Evolutionary conservation across 139 green algal species (phyloP), one percentile per base, ranked within the genome.

Genomic region (Eudorina sp.): DNA sequence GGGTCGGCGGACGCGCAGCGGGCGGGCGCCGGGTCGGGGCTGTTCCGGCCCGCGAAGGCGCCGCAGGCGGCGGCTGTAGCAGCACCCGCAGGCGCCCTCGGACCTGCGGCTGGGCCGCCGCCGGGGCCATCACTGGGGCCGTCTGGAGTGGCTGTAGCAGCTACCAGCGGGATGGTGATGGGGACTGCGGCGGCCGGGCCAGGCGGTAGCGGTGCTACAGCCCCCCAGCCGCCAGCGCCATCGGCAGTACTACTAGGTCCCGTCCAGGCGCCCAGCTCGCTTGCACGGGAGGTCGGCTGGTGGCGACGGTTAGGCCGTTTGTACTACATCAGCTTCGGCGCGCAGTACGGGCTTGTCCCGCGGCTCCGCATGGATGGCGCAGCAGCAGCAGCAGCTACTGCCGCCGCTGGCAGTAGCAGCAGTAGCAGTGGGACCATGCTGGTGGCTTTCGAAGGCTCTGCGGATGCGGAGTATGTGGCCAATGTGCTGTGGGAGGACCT

Each of bases 271-370:
- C 51, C n/a, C 5, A 25, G n/a, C 31, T 53, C 48, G 34, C 75
- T 48, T 8, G 29, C 45, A 21, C 62, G 81, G 11, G 62, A 78
- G 16, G 31, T 43, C 6, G 73, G 73, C 9, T 90, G 90, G 90
- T 92, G 90, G 90, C 70, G 72, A 40, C 27, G 48, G 16, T 23
- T 89, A n/a, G 27, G 36, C 6, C 36, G 53, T 0, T 38, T 92
- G 84, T 83, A 92, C 80, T 92, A 92, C 85, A 76, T 89, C 80
- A 90, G 88, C 64, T 92, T 89, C 58, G 90, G 90, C 0, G 62
- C 80, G 11, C 53, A 83, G 51, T 90, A 87, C 68, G 90, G 90
- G 45, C 62, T 92, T 23, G 80, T 92, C 27, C 90, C 90, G 31
- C 81, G 62, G 14, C 27, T 90, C 4, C 40, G 78, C 18, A 5